Evolutionary conservation across 1,139 yeast species (phyloP).

Genomic region (Pichia cactophila): DNA sequence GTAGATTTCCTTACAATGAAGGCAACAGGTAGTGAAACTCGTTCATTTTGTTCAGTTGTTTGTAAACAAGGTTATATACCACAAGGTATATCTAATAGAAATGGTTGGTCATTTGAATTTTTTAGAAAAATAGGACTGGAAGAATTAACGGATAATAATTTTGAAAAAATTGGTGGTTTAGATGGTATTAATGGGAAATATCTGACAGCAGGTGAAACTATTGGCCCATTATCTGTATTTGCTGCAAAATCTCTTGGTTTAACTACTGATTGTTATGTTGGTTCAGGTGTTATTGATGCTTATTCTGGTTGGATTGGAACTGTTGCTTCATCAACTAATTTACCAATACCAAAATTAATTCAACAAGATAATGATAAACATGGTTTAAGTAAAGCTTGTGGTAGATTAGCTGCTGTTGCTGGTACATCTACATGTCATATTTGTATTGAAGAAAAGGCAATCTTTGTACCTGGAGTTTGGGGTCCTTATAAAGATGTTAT

Average conservation of each 20-base stretch:
- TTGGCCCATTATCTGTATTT: conserved; percentile 57
- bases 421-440: conserved; percentile 98
- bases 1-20: conserved; percentile 86
- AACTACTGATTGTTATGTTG: conserved; percentile 72
- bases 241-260: conserved; percentile 86
- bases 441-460: conserved; percentile 75
- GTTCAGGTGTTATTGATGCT: conserved; percentile 94
- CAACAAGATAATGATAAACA: conserved; percentile 35
- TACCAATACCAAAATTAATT: conserved; percentile 38
- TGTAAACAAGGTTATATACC: conserved; percentile 97
- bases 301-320: conserved; percentile 99
- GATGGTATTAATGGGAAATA: conserved; percentile 65
- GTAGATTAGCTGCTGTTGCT: conserved; percentile 94
- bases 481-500: conserved; percentile 94
- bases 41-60: conserved; percentile 84
- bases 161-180: conserved; percentile 75
- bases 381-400: conserved; percentile 56
- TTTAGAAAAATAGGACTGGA: conserved; percentile 58
- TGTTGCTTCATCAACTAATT: conserved; percentile 72
- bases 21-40: conserved; percentile 80
- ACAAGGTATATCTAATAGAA: conserved; percentile 74
- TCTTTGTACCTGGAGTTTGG: conserved; percentile 96
- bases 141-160: conserved; percentile 72
- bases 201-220: conserved; percentile 80
- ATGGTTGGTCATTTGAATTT: conserved; percentile 88